Evolutionary conservation across 306 rosid species (phyloP), one percentile per base, ranked within the genome.

Genomic region (Cicer pinnatifidum): DNA sequence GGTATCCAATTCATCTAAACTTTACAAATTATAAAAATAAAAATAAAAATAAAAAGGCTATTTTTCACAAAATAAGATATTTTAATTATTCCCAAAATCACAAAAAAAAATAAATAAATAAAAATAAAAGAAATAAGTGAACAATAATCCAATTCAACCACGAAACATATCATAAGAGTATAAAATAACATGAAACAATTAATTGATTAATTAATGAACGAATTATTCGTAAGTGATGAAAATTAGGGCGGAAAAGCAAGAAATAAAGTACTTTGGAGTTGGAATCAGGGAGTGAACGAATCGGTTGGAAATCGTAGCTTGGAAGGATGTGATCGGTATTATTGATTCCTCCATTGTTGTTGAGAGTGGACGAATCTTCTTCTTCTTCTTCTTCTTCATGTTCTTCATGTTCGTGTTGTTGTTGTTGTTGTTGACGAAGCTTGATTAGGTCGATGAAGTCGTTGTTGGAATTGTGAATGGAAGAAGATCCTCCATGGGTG

Each of bases 271-370:
- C 98, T 61, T 89, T 76, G 67, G 84, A 78, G 77, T 81, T 86
- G 56, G 87, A 78, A 71, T 86, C 89, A 40, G 84, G 77, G 28
- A 75, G 66, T 3, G 93, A 88, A 7, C 86, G 95, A 86, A 92
- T 85, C 13, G 97, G 97, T 56, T 89, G 92, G 83, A 92, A 92
- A 86, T 92, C 98, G 77, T 90, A 92, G 75, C 89, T 89, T 38
- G 97, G 90, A 51, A 86, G 56, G 79, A 92, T 89, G 23, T 82
- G 92, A 13, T 85, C 95, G 66, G 75, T 69, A 76, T 64, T 1
- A 41, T 41, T 83, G 64, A 81, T 60, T 40, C 82, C 90, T 28
- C 35, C 35, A 28, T 3, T 28, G 45, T 41, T 41, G 44, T 5
- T 40, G 45, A 0, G 45, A 8, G 45, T 11, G 0, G 8, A 23